Conservation (phyloP, 495 filamentous ascomycete genomes). For the Cercophora sp. region DNA sequence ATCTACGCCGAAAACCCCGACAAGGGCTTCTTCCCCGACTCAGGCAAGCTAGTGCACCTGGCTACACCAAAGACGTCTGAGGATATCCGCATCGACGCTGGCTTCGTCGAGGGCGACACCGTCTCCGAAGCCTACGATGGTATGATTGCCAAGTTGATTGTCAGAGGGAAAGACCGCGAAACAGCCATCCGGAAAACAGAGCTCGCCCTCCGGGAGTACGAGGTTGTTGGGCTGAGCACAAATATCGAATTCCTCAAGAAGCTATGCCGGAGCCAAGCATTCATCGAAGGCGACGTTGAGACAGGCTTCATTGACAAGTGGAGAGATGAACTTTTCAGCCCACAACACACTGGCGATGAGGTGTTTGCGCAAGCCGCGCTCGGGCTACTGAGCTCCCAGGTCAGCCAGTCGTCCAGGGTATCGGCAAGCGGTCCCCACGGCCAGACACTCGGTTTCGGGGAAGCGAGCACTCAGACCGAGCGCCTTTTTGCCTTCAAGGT, state of each 20-base stretch:
- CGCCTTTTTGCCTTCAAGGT: slow-evolving; percentile 56
- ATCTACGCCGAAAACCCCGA: slow-evolving; percentile 97
- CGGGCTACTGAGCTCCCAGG: slow-evolving; percentile 50
- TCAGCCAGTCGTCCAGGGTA: slow-evolving; percentile 13
- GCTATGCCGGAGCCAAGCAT: slow-evolving; percentile 72
- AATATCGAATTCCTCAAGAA: slow-evolving; percentile 96
- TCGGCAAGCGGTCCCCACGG: slow-evolving; percentile 39
- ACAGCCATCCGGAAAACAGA: slow-evolving; percentile 80
- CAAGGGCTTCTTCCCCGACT: slow-evolving; percentile 87
- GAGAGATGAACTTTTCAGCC: slow-evolving; percentile 64
- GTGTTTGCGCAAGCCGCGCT: slow-evolving; percentile 81
- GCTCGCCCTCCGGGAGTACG: slow-evolving; percentile 80
- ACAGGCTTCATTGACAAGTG: slow-evolving; percentile 94
- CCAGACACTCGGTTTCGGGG: slow-evolving; percentile 52
- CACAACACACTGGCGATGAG: slow-evolving; percentile 53
- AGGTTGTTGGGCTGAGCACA: slow-evolving; percentile 86
- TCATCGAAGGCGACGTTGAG: slow-evolving; percentile 85
- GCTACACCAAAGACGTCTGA: slow-evolving; percentile 63
- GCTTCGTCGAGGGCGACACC: slow-evolving; percentile 86
- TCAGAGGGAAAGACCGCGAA: slow-evolving; percentile 71
- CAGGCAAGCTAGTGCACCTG: slow-evolving; percentile 81
- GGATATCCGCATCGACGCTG: slow-evolving; percentile 84
- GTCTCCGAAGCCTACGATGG: slow-evolving; percentile 96
- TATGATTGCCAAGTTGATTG: slow-evolving; percentile 98
- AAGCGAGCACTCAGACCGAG: slow-evolving; percentile 28